A percentile compares a stretch with the other conserved stretches of the same genome.
phyloP scores from a whole-genome alignment of 805 yeast species.

The Wickerhamomyces queroliae region DNA sequence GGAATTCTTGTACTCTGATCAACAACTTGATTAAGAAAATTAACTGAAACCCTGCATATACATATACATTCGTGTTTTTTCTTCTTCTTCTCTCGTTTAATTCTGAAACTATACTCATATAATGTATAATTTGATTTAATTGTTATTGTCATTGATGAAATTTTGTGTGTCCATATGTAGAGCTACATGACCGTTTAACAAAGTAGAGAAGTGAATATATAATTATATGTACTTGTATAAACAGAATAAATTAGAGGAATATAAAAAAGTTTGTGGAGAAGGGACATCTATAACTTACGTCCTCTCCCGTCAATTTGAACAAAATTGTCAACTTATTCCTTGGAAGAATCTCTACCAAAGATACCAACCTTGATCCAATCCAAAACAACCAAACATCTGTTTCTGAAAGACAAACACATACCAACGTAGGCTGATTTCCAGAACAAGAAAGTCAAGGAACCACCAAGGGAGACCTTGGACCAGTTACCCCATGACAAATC shows the following conservation, averaged over 20 bases:
- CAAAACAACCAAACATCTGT: slow-evolving; percentile 75
- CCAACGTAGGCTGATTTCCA: slow-evolving; percentile 94
- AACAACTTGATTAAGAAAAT: not conserved
- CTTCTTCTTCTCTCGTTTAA: too few relatives aligned
- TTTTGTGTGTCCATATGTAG: too few relatives aligned
- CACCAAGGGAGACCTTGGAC: slow-evolving; percentile 77
- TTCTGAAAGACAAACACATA: slow-evolving; percentile 87
- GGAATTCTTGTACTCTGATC: slow-evolving; percentile 24
- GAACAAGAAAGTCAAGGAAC: slow-evolving; percentile 81
- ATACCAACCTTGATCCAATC: slow-evolving; percentile 88
- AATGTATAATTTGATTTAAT: too few relatives aligned
- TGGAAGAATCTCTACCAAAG: slow-evolving; percentile 80
- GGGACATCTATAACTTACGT: too few relatives aligned
- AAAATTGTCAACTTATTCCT: slow-evolving; percentile 9
- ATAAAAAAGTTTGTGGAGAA: not conserved
- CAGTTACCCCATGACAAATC: slow-evolving; percentile 78
- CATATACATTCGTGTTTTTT: too few relatives aligned
- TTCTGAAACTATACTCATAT: too few relatives aligned
- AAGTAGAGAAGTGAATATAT: too few relatives aligned
- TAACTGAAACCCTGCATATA: not conserved
- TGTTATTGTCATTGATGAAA: too few relatives aligned
- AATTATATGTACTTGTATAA: too few relatives aligned
- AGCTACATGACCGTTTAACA: too few relatives aligned
- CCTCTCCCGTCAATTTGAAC: not conserved
- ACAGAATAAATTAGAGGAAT: too few relatives aligned